These are phyloP conservation scores for Suzukiozyma palmioleophila DNA, from an alignment of 1,139 yeast species.

Conservation along the genomic window DNA sequence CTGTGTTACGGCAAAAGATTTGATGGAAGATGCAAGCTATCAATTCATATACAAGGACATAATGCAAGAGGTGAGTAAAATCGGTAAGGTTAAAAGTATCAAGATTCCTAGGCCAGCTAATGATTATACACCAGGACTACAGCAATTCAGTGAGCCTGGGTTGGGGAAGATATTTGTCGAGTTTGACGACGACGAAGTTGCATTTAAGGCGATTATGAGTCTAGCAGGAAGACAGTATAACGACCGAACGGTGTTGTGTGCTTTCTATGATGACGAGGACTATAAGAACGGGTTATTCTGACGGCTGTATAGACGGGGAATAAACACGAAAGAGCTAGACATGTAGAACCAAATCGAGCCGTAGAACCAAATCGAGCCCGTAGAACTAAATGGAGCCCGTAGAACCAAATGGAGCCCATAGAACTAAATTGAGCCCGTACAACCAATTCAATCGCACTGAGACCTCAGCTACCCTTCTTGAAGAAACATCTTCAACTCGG, in stretches of 20 bases:
- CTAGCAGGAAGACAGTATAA: constrained; percentile 66
- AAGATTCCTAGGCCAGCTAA: constrained; percentile 65
- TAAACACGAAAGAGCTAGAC: too few relatives aligned
- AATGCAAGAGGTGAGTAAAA: constrained; percentile 43
- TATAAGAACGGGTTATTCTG: constrained; percentile 28
- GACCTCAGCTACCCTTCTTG: constrained; percentile 5
- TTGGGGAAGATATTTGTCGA: constrained; percentile 72
- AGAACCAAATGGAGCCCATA: too few relatives aligned
- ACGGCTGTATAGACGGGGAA: not conserved
- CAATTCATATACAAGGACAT: constrained; percentile 53
- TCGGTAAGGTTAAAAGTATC: constrained; percentile 52
- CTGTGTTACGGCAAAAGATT: constrained; percentile 59
- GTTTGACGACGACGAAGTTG: constrained; percentile 49
- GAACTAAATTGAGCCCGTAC: too few relatives aligned
- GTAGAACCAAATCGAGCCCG: too few relatives aligned
- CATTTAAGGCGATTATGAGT: constrained; percentile 56
- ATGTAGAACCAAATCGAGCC: too few relatives aligned
- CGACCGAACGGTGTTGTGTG: constrained; percentile 66
- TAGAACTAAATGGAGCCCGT: too few relatives aligned
- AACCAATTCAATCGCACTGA: too few relatives aligned
- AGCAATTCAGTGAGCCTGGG: constrained; percentile 49
- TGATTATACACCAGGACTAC: constrained; percentile 41
- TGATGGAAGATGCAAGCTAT: constrained; percentile 47
- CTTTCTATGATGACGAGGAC: constrained; percentile 59
- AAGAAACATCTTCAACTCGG: constrained; percentile 27